Evolutionary conservation across 1,284 basidiomycete species (phyloP), one percentile per base, ranked within the genome.

Genomic region (Mycosarcoma maydis): DNA sequence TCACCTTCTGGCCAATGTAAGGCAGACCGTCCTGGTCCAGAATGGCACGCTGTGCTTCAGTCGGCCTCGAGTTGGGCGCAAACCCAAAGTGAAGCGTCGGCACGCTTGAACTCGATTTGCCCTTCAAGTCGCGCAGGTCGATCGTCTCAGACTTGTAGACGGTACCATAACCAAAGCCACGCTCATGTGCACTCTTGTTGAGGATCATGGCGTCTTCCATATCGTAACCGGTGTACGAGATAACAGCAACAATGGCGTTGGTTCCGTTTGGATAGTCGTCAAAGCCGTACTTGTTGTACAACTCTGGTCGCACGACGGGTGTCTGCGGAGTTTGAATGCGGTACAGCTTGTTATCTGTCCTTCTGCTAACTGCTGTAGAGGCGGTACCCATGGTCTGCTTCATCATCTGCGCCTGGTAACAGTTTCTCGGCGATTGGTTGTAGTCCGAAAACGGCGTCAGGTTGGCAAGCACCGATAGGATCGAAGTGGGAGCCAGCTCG

Each of bases 121-220:
- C 66, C 49, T 58, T 66, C 60, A 90, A 84, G 55, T 94, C 91
- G 80, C 90, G 90, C 32, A 99, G 86, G 82, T 98, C 94, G 56
- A 98, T 86, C 37, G 91, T 91, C 80, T 95, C 89, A 6, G 92
- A 90, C 84, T 98, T 98, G 87, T 98, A 98, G 34, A 99, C 88
- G 1, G 94, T 93, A 20, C 96, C 96, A 80, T 98, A 97, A 0
- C 87, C 94, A 81, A 99, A 99, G 0, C 96, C 96, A 38, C 96
- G 90, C 84, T 99, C 96, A 82, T 98, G 94, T 4, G 93, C 91
- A 4, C 94, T 98, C 85, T 98, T 98, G 85, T 99, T 99, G 49
- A 99, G 85, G 74, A 99, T 98, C 96, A 99, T 99, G 65, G 96
- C 96, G 78, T 99, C 96, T 84, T 99, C 96, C 96, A 99, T 99